phyloP scores from a whole-genome alignment of 2,329 filamentous ascomycete species.

The Diaporthe ilicicola region DNA sequence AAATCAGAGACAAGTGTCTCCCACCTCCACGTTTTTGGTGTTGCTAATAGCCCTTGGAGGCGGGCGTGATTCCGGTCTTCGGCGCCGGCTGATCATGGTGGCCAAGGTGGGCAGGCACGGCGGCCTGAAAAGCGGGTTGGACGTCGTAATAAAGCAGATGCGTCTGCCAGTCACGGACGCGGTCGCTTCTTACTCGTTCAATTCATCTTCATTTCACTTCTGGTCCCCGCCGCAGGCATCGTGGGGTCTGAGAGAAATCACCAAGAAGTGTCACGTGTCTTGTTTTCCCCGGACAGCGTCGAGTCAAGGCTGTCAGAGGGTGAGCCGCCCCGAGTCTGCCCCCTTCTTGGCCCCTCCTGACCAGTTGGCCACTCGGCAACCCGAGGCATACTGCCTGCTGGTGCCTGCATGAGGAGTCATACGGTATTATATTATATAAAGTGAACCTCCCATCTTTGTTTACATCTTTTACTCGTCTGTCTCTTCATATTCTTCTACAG shows the following conservation, averaged over 20 bases:
- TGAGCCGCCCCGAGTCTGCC: neutral
- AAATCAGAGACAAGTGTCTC: slow-evolving; percentile 7
- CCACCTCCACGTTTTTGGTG: neutral
- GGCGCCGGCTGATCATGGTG: slow-evolving; percentile 1
- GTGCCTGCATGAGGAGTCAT: slow-evolving; percentile 3
- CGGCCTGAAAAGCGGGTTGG: slow-evolving; percentile 8
- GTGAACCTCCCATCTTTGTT: neutral
- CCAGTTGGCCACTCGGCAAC: neutral
- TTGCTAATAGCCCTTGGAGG: slow-evolving; percentile 7
- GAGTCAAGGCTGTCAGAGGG: slow-evolving; percentile 3
- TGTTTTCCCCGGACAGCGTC: neutral
- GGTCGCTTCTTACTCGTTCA: slow-evolving; percentile 17
- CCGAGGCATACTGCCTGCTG: slow-evolving; percentile 1
- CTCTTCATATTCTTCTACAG: neutral
- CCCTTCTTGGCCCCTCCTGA: slow-evolving; percentile 2
- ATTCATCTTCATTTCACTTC: neutral
- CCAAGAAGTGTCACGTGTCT: neutral
- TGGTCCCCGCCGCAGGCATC: slow-evolving; percentile 5
- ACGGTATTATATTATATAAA: slow-evolving; percentile 10
- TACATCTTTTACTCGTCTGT: neutral
- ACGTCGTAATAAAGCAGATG: slow-evolving; percentile 23
- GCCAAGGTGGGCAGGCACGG: slow-evolving; percentile 1
- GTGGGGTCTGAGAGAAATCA: slow-evolving; percentile 13
- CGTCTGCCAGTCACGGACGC: slow-evolving; percentile 5
- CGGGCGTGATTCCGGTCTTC: neutral